Base-by-base conservation (phyloP, 2,329 filamentous ascomycete genomes). In the Teratosphaeria gauchensis region DNA sequence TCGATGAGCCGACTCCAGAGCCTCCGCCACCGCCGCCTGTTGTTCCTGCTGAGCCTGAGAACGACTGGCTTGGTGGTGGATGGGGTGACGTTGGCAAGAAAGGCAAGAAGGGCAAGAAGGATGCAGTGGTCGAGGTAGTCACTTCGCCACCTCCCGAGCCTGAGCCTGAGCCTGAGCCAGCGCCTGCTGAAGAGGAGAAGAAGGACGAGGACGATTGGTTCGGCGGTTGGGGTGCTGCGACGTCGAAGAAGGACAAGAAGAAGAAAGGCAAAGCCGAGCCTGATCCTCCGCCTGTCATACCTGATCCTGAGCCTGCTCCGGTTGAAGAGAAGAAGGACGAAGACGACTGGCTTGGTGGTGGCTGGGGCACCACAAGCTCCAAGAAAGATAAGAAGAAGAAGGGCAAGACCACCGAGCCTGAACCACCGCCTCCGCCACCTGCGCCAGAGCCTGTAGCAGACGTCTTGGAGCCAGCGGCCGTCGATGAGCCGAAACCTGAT, bases 341-440 rank as follows among this genome's bases (percentile, higher is more conserved):
- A 55, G 66, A 66, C 28, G 80, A 80, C 61, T 82, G 83, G 64
- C 83, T 82, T 69, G 78, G 75, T 61, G 80, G 80, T 53, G 42
- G 42, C 42, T 48, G 42, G 42, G 42, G 42, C n/a, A n/a, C 42
- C 24, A 21, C 76, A 56, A 74, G 77, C 6, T 80, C 80, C 61
- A 83, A 79, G 62, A 73, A 76, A 60, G 46, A 53, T 48, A 82
- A 81, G 56, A 66, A 63, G 33, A 69, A 69, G 58, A 70, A 69
- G 58, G 61, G 56, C 51, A 61, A 59, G 48, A 35, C 24, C 21
- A 33, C 3, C 21, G 56, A 58, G 11, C 58, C 63, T 54, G 54
- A 57, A 12, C 54, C 58, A 38, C 54, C 54, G n/a, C 38, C 58
- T 3, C 54, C 56, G 24, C 55, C 58, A 31, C 32, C 58, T 2